phyloP scores from a whole-genome alignment of 192 early-diverging fungal genomes.

The Linderina pennispora region DNA sequence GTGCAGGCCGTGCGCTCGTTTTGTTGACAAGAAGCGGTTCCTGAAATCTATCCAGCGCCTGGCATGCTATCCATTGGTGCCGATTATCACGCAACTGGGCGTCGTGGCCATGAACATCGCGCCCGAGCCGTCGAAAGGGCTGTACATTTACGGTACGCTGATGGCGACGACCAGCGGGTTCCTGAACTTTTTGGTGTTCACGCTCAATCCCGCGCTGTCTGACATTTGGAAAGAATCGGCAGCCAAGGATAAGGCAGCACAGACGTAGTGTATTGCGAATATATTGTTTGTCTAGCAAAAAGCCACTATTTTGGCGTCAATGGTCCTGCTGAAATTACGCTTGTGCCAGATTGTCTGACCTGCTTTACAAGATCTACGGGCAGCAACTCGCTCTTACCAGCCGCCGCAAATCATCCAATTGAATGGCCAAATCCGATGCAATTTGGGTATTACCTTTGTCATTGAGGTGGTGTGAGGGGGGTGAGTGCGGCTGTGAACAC shows the following conservation, averaged over 20 bases:
- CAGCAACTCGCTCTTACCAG: no score
- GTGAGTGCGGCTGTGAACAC: no score
- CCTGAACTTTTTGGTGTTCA: conserved; percentile 35
- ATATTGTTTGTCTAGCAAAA: no score
- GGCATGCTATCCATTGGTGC: conserved; percentile 34
- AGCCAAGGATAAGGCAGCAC: no score
- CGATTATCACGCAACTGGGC: conserved; percentile 36
- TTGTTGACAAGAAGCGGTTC: conserved; percentile 29
- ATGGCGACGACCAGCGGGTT: conserved; percentile 22
- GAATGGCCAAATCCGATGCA: no score
- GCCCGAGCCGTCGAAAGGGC: conserved; percentile 1
- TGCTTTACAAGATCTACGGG: no score
- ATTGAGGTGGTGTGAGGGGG: no score
- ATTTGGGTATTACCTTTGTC: no score
- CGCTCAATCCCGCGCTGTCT: conserved; percentile 42
- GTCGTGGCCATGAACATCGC: conserved; percentile 35
- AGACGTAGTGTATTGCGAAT: no score
- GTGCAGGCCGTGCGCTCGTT: conserved; percentile 34
- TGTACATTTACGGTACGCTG: conserved; percentile 33
- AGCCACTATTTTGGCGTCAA: neutral
- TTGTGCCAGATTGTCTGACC: no score
- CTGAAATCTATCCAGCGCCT: conserved; percentile 36
- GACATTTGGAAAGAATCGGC: conserved; percentile 30
- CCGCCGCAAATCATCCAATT: no score
- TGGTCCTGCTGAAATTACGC: no score